Evolutionary conservation across 129 eudicot genomes (phyloP).

Genomic region (Flaveria ramosissima): DNA sequence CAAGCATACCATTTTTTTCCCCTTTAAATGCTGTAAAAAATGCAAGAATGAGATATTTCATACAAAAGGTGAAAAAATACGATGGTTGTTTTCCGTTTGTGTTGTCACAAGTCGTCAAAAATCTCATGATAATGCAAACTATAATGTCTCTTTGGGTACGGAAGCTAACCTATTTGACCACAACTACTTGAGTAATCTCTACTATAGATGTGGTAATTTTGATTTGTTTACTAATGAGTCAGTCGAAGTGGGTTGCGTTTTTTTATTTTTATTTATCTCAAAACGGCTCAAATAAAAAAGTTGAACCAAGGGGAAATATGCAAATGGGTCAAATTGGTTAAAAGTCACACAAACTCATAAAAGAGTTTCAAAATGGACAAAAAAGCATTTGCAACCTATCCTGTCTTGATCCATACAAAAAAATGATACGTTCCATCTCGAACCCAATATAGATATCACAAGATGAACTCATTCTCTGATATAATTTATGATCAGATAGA

Average conservation of each 20-base stretch:
- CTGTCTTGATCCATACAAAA: not conserved
- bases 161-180: conserved; percentile 9
- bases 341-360: not conserved
- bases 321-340: conserved; percentile 6
- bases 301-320: not conserved
- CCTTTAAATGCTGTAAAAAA: not conserved
- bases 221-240: not conserved
- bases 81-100: not conserved
- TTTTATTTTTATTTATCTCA: not conserved
- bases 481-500: not conserved
- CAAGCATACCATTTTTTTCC: not conserved
- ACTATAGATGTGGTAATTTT: not conserved
- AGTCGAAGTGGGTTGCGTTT: not conserved
- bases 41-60: conserved; percentile 13
- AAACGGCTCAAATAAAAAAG: not conserved
- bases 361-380: not conserved
- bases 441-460: conserved; percentile 8
- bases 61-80: not conserved
- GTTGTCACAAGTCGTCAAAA: not conserved
- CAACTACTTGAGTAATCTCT: not conserved
- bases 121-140: conserved; percentile 4
- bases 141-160: not conserved
- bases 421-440: not conserved
- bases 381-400: not conserved
- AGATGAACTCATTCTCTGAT: not conserved